Percentiles rank a stretch among this genome's conserved stretches.
phyloP scores from a whole-genome alignment of 2,329 filamentous ascomycete species.

The Botrytis aclada region DNA sequence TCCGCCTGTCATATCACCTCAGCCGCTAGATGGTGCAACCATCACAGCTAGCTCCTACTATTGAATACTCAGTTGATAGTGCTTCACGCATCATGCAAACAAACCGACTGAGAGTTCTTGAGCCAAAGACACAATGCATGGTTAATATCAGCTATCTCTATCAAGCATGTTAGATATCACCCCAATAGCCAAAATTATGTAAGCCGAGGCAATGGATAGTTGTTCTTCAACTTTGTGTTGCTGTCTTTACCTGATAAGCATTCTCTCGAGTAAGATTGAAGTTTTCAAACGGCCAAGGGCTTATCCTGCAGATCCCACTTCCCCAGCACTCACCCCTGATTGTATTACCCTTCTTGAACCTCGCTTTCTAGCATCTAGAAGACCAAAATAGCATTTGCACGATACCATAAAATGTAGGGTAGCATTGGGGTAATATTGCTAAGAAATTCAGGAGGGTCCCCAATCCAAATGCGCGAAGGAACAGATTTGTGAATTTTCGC shows the following conservation, averaged over 20 bases:
- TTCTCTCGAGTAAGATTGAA: background rate
- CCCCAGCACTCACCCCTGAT: background rate
- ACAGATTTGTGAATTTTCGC: background rate
- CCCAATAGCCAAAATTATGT: background rate
- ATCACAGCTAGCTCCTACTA: background rate
- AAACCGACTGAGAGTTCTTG: background rate
- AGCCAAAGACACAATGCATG: background rate
- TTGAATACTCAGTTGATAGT: background rate
- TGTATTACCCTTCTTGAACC: background rate
- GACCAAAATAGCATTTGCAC: background rate
- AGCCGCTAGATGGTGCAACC: background rate
- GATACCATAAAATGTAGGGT: background rate
- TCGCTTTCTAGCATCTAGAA: background rate
- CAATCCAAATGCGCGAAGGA: background rate
- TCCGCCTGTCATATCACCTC: background rate
- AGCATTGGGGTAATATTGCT: background rate
- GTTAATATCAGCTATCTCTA: background rate
- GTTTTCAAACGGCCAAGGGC: background rate
- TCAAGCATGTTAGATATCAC: background rate
- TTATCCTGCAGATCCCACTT: conserved; percentile 1
- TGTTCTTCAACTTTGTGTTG: background rate
- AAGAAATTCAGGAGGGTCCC: background rate
- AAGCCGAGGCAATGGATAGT: background rate
- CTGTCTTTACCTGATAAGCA: background rate
- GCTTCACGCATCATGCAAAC: background rate